Evolutionary conservation across 1,284 basidiomycete species (phyloP).

Genomic region (Pseudomicrostroma phylloplanum): DNA sequence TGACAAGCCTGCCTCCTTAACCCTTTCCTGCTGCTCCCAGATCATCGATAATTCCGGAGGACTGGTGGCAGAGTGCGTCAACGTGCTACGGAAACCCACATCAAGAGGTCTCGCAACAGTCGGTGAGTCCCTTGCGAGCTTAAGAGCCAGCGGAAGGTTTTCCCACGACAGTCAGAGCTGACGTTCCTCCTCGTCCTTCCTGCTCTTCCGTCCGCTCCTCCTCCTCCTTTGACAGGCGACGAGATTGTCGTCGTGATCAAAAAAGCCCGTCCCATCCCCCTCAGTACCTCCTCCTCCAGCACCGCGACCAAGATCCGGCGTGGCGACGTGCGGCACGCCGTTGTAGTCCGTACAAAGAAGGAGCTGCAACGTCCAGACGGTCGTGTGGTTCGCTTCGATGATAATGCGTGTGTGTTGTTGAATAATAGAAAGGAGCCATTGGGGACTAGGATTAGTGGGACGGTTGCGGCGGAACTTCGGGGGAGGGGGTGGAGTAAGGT

Average conservation of each 20-base stretch:
- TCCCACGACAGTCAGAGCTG: not conserved
- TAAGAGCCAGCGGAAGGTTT: not conserved
- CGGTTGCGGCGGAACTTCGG: slow-evolving; percentile 82
- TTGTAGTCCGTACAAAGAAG: slow-evolving; percentile 87
- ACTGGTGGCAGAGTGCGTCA: slow-evolving; percentile 89
- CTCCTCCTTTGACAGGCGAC: no score
- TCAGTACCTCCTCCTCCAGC: slow-evolving; percentile 52
- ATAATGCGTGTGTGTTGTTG: slow-evolving; percentile 90
- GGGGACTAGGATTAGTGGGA: slow-evolving; percentile 86
- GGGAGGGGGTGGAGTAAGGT: slow-evolving; percentile 94
- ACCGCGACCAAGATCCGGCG: slow-evolving; percentile 63
- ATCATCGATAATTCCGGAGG: slow-evolving; percentile 99
- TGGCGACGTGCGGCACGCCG: slow-evolving; percentile 87
- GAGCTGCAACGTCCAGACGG: slow-evolving; percentile 77
- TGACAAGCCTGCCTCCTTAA: not conserved
- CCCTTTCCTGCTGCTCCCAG: slow-evolving; percentile 52
- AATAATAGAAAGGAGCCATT: slow-evolving; percentile 97
- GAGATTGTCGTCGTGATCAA: slow-evolving; percentile 96
- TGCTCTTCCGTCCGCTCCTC: not conserved
- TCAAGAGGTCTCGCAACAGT: slow-evolving; percentile 66
- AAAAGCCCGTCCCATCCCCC: slow-evolving; percentile 70
- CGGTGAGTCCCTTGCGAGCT: slow-evolving; percentile 49
- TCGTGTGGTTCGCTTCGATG: slow-evolving; percentile 81
- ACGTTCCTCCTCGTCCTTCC: not conserved
- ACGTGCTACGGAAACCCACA: slow-evolving; percentile 87